These are phyloP conservation scores for Tetrapisispora phaffii DNA, from an alignment of 805 yeast genomes.

Conservation along the genomic window DNA sequence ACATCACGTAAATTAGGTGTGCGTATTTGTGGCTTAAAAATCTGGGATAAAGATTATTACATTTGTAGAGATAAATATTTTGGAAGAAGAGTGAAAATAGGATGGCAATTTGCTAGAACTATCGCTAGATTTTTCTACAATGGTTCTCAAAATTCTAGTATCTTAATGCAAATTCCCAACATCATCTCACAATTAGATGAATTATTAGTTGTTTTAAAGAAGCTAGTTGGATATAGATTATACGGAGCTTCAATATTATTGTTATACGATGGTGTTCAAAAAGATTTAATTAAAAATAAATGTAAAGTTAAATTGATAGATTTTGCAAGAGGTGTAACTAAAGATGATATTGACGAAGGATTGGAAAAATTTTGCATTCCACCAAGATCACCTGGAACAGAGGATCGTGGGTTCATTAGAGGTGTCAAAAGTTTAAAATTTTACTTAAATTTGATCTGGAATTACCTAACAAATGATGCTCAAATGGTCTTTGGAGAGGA, in stretches of 20 bases:
- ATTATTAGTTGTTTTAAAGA: slow-evolving; percentile 43
- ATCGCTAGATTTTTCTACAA: slow-evolving; percentile 72
- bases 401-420: slow-evolving; percentile 77
- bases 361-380: slow-evolving; percentile 48
- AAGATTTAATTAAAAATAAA: slow-evolving; percentile 13
- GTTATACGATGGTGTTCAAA: slow-evolving; percentile 66
- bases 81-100: slow-evolving; percentile 68
- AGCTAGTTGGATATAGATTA: slow-evolving; percentile 66
- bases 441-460: slow-evolving; percentile 55
- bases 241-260: slow-evolving; percentile 85
- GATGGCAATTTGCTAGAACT: slow-evolving; percentile 67
- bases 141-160: slow-evolving; percentile 49
- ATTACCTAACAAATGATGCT: slow-evolving; percentile 38
- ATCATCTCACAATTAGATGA: slow-evolving; percentile 52
- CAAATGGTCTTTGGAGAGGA: slow-evolving; percentile 21
- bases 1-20: slow-evolving; percentile 81
- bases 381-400: slow-evolving; percentile 49
- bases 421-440: slow-evolving; percentile 68
- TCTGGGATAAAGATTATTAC: slow-evolving; percentile 50
- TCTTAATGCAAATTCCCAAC: slow-evolving; percentile 56
- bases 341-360: slow-evolving; percentile 37
- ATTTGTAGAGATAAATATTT: slow-evolving; percentile 82
- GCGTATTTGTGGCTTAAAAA: slow-evolving; percentile 90
- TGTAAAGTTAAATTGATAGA: slow-evolving; percentile 71
- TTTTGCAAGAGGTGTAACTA: slow-evolving; percentile 86